These are phyloP conservation scores for Ophiognomonia clavigignenti-juglandacearum DNA, from an alignment of 2,329 filamentous ascomycete genomes.

Conservation along the genomic window DNA sequence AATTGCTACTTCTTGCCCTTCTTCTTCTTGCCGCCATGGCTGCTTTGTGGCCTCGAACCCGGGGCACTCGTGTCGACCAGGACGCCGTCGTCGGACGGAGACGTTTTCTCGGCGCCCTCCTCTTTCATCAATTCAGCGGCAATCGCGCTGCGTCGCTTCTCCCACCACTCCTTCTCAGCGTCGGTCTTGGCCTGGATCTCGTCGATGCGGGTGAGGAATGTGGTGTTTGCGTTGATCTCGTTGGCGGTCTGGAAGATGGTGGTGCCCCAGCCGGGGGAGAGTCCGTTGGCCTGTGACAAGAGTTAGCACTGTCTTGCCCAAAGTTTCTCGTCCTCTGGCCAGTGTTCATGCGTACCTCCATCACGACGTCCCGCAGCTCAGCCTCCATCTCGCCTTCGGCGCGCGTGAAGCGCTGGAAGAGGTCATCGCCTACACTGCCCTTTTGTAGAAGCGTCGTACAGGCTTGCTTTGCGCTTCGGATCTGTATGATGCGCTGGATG, in stretches of 20 bases:
- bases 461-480: constrained; percentile 84
- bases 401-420: constrained; percentile 87
- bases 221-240: constrained; percentile 84
- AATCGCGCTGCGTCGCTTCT: constrained; percentile 70
- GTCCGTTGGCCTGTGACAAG: constrained; percentile 72
- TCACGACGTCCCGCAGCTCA: constrained; percentile 88
- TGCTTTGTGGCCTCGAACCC: constrained; percentile 24
- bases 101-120: constrained; percentile 52
- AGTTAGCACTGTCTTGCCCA: neutral
- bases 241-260: constrained; percentile 96
- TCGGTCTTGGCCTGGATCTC: constrained; percentile 68
- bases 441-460: constrained; percentile 78
- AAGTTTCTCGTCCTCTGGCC: neutral
- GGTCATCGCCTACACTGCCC: constrained; percentile 90
- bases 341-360: constrained; percentile 57
- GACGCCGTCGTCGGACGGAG: constrained; percentile 67
- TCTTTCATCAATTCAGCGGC: constrained; percentile 79
- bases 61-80: constrained; percentile 60
- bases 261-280: constrained; percentile 84
- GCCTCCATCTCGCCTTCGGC: constrained; percentile 98
- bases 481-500: constrained; percentile 83
- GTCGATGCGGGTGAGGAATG: constrained; percentile 68
- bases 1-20: constrained; percentile 56
- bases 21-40: constrained; percentile 50
- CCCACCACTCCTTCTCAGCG: constrained; percentile 88